Percentiles rank a stretch among this genome's conserved stretches.
Conservation (phyloP, 352 stramenopile genomes). For the Phytophthora pluvialis region DNA sequence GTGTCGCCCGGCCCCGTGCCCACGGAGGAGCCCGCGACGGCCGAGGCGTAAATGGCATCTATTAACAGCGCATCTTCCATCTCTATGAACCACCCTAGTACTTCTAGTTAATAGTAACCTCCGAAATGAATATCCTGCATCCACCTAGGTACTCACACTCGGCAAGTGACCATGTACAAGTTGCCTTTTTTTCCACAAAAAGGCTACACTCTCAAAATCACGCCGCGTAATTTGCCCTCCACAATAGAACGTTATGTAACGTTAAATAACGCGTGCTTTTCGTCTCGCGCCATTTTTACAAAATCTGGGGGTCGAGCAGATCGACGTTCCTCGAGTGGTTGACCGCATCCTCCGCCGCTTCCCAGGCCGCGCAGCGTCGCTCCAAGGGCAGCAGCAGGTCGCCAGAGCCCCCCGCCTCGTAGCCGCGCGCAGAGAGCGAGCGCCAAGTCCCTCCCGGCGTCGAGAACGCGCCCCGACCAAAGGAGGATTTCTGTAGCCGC, state of each 20-base stretch:
- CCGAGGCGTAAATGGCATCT: constrained; percentile 27
- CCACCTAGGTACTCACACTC: no score
- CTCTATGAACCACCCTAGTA: no score
- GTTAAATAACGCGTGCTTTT: constrained; percentile 2
- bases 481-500: constrained; percentile 19
- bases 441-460: not conserved
- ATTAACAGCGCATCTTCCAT: not conserved
- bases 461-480: not conserved
- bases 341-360: not conserved
- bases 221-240: not conserved
- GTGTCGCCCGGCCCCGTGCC: constrained; percentile 25
- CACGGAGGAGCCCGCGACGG: constrained; percentile 11
- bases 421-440: not conserved
- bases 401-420: not conserved
- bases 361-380: not conserved
- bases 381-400: not conserved
- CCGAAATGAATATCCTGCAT: no score
- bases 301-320: constrained; percentile 7
- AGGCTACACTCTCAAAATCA: not conserved
- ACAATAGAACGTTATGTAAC: not conserved
- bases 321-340: constrained; percentile 12
- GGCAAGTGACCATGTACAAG: no score
- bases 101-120: no score
- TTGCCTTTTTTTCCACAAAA: no score
- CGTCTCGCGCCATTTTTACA: constrained; percentile 6